phyloP scores from a whole-genome alignment of 1,139 yeast genomes.

The Suhomyces atakaporum region DNA sequence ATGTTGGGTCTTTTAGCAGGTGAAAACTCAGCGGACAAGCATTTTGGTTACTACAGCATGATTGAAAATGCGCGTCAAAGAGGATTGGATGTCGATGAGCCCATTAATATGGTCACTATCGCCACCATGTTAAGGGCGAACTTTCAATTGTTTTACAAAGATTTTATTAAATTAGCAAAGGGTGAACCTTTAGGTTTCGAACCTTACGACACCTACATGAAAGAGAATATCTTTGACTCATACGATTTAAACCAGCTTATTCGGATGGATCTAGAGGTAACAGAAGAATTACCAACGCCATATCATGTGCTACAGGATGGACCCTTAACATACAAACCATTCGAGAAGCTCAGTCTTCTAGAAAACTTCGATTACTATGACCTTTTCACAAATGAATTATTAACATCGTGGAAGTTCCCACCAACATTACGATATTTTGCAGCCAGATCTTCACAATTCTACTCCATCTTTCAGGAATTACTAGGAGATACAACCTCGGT shows the following conservation, averaged over 20 bases:
- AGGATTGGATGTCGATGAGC: slow-evolving; percentile 49
- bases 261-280: slow-evolving; percentile 1
- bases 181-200: slow-evolving; percentile 49
- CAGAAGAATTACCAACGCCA: not conserved
- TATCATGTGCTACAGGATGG: slow-evolving; percentile 1
- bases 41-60: slow-evolving; percentile 23
- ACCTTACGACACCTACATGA: slow-evolving; percentile 33
- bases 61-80: slow-evolving; percentile 48
- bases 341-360: not conserved
- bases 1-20: slow-evolving; percentile 20
- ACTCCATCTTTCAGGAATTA: slow-evolving; percentile 25
- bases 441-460: slow-evolving; percentile 54
- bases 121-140: slow-evolving; percentile 39
- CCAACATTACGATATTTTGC: slow-evolving; percentile 60
- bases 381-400: slow-evolving; percentile 19
- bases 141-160: slow-evolving; percentile 37
- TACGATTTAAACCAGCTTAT: slow-evolving; percentile 13
- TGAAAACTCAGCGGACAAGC: slow-evolving; percentile 2
- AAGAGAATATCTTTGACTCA: slow-evolving; percentile 6
- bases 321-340: not conserved
- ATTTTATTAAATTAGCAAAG: slow-evolving; percentile 45
- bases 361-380: slow-evolving; percentile 15
- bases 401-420: slow-evolving; percentile 51
- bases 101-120: slow-evolving; percentile 42
- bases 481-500: slow-evolving; percentile 42